Evolutionary conservation across 2,329 filamentous ascomycete species (phyloP), one percentile per base, ranked within the genome.

Genomic region (Penicillium sp.): DNA sequence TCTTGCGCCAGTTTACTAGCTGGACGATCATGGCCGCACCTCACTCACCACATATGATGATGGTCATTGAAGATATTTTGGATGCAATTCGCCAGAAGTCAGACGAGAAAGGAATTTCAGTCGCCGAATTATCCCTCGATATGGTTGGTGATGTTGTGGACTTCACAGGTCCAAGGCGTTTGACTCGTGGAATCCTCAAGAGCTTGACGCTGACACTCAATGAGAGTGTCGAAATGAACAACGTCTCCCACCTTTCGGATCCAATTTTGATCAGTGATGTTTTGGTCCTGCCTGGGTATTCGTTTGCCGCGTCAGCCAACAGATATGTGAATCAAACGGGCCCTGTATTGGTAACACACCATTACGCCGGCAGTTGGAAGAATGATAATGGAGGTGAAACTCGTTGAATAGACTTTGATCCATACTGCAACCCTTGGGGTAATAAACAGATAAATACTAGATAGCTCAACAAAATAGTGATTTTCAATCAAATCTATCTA

Each of bases 321-420:
- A 24, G 2, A 8, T 57, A 55, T 9, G 14, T 34, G 6, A 47
- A 51, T 22, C 8, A 46, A 42, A 45, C 39, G 13, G 52, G 55
- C 9, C 55, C 55, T 39, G 18, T 46, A 11, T 55, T 57, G 24
- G 55, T 57, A 1, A 40, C 24, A 9, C 52, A 57, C 36, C 55
- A 57, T 36, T 51, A 57, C 45, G 55, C 43, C 8, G 52, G 55
- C 11, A 50, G 42, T 45, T 57, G 47, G 55, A 57, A 42, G 21
- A 57, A 57, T 47, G 16, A 49, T 2, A 54, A 54, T n/a, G 51
- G 51, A 13, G 51, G 40, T 22, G 51, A 54, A 38, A 43, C 34
- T 2, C 3, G 6, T 36, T 36, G 14, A 36, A 16, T 1, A 34
- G 31, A 9, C 13, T 34, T 34, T 9, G 10, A 34, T 14, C 4